phyloP scores from a whole-genome alignment of 345 rosid genomes.

The Linum trigynum region DNA sequence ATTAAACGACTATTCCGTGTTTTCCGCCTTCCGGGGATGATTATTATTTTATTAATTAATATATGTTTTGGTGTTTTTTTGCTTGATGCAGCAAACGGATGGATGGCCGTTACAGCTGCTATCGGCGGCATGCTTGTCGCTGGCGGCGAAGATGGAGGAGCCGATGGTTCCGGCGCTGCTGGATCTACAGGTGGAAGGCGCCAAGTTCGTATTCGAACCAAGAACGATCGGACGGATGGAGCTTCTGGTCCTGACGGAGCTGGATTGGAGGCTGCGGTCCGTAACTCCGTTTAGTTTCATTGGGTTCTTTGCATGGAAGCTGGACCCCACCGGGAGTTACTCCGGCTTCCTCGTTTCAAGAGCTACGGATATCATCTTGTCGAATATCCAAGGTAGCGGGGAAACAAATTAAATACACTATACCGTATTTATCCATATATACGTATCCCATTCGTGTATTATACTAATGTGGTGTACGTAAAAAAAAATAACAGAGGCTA shows the following conservation, averaged over 20 bases:
- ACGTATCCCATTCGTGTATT: not conserved
- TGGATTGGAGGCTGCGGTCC: slow-evolving; percentile 94
- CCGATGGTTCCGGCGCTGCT: slow-evolving; percentile 71
- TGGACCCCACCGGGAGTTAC: slow-evolving; percentile 57
- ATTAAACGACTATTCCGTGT: slow-evolving; percentile 4
- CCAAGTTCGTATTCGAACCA: slow-evolving; percentile 66
- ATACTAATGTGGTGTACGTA: not conserved
- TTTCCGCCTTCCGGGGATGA: not conserved
- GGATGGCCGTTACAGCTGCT: slow-evolving; percentile 95
- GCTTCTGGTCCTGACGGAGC: slow-evolving; percentile 62
- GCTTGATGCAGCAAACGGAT: slow-evolving; percentile 39
- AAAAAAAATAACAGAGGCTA: slow-evolving; percentile 44
- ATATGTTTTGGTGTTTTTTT: not conserved
- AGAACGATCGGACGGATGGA: slow-evolving; percentile 88
- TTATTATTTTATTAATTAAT: not conserved
- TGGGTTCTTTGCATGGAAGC: slow-evolving; percentile 79
- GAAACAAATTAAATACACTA: not conserved
- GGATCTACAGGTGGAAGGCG: slow-evolving; percentile 84
- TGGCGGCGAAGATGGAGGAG: slow-evolving; percentile 99
- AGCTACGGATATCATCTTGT: slow-evolving; percentile 67
- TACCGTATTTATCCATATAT: not conserved
- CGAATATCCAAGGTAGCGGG: slow-evolving; percentile 64
- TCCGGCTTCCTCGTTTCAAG: slow-evolving; percentile 50
- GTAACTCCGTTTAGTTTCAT: slow-evolving; percentile 81
- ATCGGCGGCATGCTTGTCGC: slow-evolving; percentile 80